phyloP scores from a whole-genome alignment of 1,284 basidiomycete species.

The Coniferiporia weirii region DNA sequence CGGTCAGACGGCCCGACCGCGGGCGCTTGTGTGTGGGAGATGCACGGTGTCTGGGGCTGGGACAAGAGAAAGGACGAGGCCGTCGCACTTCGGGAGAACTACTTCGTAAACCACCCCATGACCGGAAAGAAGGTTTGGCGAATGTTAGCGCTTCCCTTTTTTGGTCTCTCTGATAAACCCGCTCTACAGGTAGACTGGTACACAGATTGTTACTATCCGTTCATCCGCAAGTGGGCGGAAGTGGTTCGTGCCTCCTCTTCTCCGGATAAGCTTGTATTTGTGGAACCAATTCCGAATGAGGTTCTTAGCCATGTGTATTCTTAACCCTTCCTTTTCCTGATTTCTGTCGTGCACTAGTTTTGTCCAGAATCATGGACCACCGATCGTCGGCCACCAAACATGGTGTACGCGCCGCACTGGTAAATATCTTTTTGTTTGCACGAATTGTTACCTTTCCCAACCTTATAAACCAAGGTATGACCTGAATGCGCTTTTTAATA shows the following conservation, averaged over 20 bases:
- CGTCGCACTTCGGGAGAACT: constrained; percentile 79
- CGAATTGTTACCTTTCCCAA: neutral
- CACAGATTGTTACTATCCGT: constrained; percentile 81
- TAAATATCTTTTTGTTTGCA: constrained; percentile 29
- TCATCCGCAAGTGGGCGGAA: constrained; percentile 68
- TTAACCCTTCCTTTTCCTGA: neutral
- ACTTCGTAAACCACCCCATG: constrained; percentile 71
- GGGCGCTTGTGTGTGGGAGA: constrained; percentile 81
- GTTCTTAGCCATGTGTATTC: constrained; percentile 32
- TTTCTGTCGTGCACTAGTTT: constrained; percentile 40
- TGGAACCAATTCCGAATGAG: constrained; percentile 90
- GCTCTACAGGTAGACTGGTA: constrained; percentile 70
- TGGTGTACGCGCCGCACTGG: constrained; percentile 92
- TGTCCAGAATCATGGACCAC: constrained; percentile 73
- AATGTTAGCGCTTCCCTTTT: neutral
- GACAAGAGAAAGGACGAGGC: constrained; percentile 63
- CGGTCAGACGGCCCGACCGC: constrained; percentile 60
- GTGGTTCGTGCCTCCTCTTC: constrained; percentile 49
- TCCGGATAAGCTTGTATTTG: constrained; percentile 65
- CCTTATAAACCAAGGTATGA: constrained; percentile 71
- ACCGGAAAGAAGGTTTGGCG: constrained; percentile 50
- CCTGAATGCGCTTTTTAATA: constrained; percentile 77
- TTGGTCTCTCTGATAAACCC: neutral
- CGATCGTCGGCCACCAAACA: constrained; percentile 58
- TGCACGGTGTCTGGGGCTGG: constrained; percentile 94